phyloP scores from a whole-genome alignment of 768 basidiomycete genomes.

The Tulasnella sp. region DNA sequence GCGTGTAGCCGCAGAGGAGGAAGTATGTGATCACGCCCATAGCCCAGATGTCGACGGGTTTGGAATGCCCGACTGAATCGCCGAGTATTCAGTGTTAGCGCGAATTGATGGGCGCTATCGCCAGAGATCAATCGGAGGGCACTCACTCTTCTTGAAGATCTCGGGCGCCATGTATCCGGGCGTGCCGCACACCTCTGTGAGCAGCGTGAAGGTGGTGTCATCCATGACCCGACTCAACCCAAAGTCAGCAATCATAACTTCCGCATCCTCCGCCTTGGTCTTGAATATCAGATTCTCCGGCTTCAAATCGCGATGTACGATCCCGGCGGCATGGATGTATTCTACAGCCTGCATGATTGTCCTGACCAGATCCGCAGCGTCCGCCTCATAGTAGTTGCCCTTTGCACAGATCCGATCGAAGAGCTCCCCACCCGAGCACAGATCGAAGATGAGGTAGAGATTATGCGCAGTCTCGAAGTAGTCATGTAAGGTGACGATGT shows the following conservation, averaged over 20 bases:
- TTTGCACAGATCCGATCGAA: slow-evolving; percentile 98
- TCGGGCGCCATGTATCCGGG: slow-evolving; percentile 96
- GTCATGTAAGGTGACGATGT: slow-evolving; percentile 90
- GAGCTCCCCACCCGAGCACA: slow-evolving; percentile 96
- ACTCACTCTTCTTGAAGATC: slow-evolving; percentile 79
- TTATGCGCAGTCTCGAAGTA: slow-evolving; percentile 97
- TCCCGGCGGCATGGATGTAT: slow-evolving; percentile 83
- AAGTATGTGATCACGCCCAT: slow-evolving; percentile 99
- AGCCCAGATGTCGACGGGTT: slow-evolving; percentile 93
- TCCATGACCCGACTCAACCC: slow-evolving; percentile 86
- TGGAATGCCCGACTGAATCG: slow-evolving; percentile 68
- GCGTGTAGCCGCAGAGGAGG: slow-evolving; percentile 87
- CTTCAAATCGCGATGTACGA: slow-evolving; percentile 95
- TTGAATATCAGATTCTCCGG: slow-evolving; percentile 97
- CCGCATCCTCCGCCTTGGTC: slow-evolving; percentile 75
- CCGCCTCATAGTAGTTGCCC: slow-evolving; percentile 91
- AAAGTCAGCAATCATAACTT: slow-evolving; percentile 96
- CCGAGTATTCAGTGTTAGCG: slow-evolving; percentile 11
- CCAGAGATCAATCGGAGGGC: not conserved
- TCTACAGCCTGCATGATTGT: slow-evolving; percentile 79
- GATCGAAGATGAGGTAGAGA: slow-evolving; percentile 88
- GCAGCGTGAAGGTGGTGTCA: slow-evolving; percentile 70
- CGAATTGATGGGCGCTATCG: not conserved
- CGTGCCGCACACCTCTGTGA: slow-evolving; percentile 95
- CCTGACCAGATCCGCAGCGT: slow-evolving; percentile 79